A percentile compares a stretch with the other conserved stretches of the same genome.
Evolutionary conservation across 1,284 basidiomycete species (phyloP).

Genomic region (Leccinum fuscescens): DNA sequence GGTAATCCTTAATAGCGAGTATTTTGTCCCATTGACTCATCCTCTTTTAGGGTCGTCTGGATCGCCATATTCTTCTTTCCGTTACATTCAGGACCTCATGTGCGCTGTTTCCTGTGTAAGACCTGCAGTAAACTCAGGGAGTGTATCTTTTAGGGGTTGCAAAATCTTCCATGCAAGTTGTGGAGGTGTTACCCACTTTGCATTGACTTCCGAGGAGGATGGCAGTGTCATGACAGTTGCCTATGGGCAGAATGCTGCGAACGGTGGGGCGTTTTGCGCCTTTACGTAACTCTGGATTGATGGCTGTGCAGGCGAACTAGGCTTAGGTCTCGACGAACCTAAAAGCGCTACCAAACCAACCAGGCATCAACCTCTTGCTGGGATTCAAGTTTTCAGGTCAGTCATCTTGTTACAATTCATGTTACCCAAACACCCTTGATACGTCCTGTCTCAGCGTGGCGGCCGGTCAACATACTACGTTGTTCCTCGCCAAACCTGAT

Average conservation of each 20-base stretch:
- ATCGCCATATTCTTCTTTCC: constrained; percentile 80
- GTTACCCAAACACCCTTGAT: not conserved
- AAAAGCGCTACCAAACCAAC: constrained; percentile 89
- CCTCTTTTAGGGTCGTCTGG: constrained; percentile 62
- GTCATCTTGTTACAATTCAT: constrained; percentile 23
- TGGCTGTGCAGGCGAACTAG: constrained; percentile 62
- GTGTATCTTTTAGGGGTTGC: constrained; percentile 49
- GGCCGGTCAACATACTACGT: constrained; percentile 81
- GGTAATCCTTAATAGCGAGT: constrained; percentile 42
- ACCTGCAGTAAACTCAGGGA: not conserved
- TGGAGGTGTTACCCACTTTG: constrained; percentile 91
- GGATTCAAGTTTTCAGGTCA: constrained; percentile 77
- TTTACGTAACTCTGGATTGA: not conserved
- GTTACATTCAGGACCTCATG: constrained; percentile 80
- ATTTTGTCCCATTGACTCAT: constrained; percentile 4
- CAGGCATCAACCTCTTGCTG: constrained; percentile 66
- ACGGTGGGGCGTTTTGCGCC: constrained; percentile 43
- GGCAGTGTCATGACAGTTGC: constrained; percentile 76
- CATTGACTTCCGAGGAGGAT: constrained; percentile 71
- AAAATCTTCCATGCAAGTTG: constrained; percentile 66
- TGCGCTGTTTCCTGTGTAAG: constrained; percentile 31
- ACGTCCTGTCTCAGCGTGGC: constrained; percentile 55
- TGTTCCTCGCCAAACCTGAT: constrained; percentile 74
- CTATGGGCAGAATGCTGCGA: constrained; percentile 82
- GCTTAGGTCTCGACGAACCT: constrained; percentile 73